Evolutionary conservation across 2,329 filamentous ascomycete species (phyloP).

Genomic region (Verticillium nubilum): DNA sequence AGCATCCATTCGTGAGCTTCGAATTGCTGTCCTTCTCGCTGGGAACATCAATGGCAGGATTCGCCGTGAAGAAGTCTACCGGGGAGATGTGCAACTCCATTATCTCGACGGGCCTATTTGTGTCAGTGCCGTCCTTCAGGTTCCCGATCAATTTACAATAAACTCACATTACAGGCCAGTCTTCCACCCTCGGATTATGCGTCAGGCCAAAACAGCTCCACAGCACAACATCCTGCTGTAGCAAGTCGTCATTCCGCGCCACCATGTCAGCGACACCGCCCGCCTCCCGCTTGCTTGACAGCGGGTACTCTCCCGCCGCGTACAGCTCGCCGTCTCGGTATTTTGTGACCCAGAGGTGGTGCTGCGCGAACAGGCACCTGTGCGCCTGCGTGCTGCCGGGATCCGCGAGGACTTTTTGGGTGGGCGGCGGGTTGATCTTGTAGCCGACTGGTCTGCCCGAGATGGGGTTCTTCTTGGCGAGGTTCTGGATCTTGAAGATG

Average conservation of each 20-base stretch:
- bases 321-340: conserved; percentile 22
- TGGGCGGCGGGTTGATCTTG: conserved; percentile 3
- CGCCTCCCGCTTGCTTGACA: conserved; percentile 24
- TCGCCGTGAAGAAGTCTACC: conserved; percentile 41
- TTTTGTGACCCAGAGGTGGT: conserved; percentile 21
- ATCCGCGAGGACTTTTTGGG: conserved; percentile 1
- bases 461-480: conserved; percentile 20
- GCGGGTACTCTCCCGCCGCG: conserved; percentile 20
- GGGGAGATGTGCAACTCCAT: conserved; percentile 38
- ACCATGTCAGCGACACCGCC: conserved; percentile 15
- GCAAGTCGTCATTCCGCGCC: conserved; percentile 38
- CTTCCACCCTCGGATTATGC: conserved; percentile 50
- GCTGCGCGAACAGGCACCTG: conserved; percentile 1
- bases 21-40: conserved; percentile 22
- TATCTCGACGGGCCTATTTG: conserved; percentile 46
- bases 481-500: conserved; percentile 28
- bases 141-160: no score
- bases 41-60: conserved; percentile 41
- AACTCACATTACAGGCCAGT: conserved; percentile 55
- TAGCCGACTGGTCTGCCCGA: conserved; percentile 26
- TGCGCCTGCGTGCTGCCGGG: background rate
- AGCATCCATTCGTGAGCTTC: conserved; percentile 5
- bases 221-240: conserved; percentile 40
- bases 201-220: conserved; percentile 46
- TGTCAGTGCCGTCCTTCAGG: no score